Evolutionary conservation across 176 grass and related monocot species (phyloP), one percentile per base, ranked within the genome.

Genomic region (Tuctoria greenei): DNA sequence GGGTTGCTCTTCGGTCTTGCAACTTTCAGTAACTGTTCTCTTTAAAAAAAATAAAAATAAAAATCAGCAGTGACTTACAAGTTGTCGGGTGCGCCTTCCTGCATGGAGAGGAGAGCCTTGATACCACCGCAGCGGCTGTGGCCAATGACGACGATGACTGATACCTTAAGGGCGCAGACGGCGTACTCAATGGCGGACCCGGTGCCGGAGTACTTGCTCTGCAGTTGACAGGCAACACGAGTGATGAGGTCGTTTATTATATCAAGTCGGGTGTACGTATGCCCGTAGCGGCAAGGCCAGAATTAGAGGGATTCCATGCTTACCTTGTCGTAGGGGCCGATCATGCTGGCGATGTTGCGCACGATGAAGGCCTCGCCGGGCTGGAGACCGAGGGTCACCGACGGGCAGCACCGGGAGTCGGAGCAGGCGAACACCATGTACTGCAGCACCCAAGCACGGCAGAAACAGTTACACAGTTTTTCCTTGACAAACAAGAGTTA

Each of bases 371-470:
- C 95, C 71, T 98, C 95, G 9, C 95, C 95, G n/a, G 95, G 95
- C 69, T 92, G 11, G 51, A 94, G 90, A 10, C 86, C 86, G 10
- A 98, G 82, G 55, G 89, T 84, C 78, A 98, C 95, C n/a, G 91
- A 98, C 24, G 95, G 95, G 91, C 95, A 98, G 78, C 90, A 87
- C 1, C 95, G 95, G 0, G 95, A 98, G 79, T 98, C 95, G 14
- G 95, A 18, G 67, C 95, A 98, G 0, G 95, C 82, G 84, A 98
- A 98, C 76, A 98, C 91, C 95, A 98, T 94, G 88, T 94, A 98
- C 94, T 97, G 90, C 67, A 67, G 3, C 2, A 31, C 2, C 38
- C 4, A 10, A 15, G 8, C 4, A 4, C 10, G n/a, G 18, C 3
- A 20, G 9, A 69, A 28, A 11, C 24, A 43, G 44, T 44, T 42